A percentile compares a stretch with the other conserved stretches of the same genome.
phyloP scores from a whole-genome alignment of 192 early-diverging fungal genomes.

The Cetraspora pellucida region DNA sequence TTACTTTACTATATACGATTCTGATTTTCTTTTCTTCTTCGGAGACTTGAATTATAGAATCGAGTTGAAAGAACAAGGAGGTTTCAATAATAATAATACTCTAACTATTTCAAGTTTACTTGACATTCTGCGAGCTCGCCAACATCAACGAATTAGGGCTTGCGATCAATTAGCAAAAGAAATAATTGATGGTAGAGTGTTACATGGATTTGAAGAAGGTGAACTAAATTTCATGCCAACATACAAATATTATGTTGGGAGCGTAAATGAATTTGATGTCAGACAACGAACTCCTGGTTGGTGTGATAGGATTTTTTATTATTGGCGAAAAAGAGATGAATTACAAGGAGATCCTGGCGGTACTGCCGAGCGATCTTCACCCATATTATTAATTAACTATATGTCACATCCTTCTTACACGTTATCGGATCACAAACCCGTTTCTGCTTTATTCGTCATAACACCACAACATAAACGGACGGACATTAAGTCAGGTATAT shows the following conservation, averaged over 20 bases:
- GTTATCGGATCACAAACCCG: constrained; percentile 49
- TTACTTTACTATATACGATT: constrained; percentile 25
- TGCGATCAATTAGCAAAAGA: constrained; percentile 34
- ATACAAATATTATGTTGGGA: constrained; percentile 35
- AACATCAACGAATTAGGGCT: neutral
- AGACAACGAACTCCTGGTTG: constrained; percentile 30
- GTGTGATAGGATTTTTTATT: constrained; percentile 40
- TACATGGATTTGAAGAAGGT: constrained; percentile 33
- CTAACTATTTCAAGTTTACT: neutral
- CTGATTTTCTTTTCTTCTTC: constrained; percentile 37
- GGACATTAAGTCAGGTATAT: neutral
- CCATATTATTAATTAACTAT: constrained; percentile 30
- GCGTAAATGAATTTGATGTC: constrained; percentile 5
- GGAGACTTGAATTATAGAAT: constrained; percentile 41
- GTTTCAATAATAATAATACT: neutral
- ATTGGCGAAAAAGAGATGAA: neutral
- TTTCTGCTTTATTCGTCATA: constrained; percentile 43
- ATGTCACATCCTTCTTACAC: constrained; percentile 43
- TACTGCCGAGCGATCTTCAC: neutral
- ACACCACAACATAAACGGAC: neutral
- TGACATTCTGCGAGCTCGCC: neutral
- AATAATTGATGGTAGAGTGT: neutral
- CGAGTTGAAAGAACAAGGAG: neutral
- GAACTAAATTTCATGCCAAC: constrained; percentile 35
- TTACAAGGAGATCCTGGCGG: neutral